Evolutionary conservation across 1,284 basidiomycete species (phyloP).

Genomic region (Cystobasidiaceae sp.): DNA sequence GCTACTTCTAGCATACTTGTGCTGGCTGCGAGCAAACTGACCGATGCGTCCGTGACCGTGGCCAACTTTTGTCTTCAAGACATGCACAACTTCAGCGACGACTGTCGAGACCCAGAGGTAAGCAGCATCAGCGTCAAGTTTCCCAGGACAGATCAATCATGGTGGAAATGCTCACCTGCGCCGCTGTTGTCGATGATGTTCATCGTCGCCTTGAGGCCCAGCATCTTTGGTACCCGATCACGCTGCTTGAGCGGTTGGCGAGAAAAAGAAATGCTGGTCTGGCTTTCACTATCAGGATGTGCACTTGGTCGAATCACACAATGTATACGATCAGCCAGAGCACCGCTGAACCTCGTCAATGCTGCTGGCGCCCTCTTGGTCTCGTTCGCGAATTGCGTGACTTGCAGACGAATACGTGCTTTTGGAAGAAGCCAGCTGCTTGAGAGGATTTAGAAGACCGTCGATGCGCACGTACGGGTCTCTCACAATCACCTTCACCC

Average conservation of each 20-base stretch:
- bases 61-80: conserved; percentile 86
- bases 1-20: neutral
- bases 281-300: no score
- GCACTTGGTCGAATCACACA: no score
- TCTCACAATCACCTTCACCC: no score
- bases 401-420: no score
- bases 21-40: conserved; percentile 40
- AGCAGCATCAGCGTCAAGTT: neutral
- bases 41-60: conserved; percentile 63
- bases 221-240: conserved; percentile 55
- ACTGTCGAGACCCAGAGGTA: conserved; percentile 46
- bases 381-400: no score
- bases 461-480: no score
- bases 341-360: no score
- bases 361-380: no score
- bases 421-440: no score
- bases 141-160: no score
- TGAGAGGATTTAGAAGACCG: no score
- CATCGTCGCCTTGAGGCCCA: conserved; percentile 84
- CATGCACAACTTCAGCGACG: conserved; percentile 92
- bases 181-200: conserved; percentile 54
- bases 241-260: neutral
- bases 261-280: neutral
- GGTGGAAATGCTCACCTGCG: conserved; percentile 6
- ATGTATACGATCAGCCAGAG: no score